Conservation (phyloP, 176 grass and related monocot species). For the Rhynchospora breviuscula region DNA sequence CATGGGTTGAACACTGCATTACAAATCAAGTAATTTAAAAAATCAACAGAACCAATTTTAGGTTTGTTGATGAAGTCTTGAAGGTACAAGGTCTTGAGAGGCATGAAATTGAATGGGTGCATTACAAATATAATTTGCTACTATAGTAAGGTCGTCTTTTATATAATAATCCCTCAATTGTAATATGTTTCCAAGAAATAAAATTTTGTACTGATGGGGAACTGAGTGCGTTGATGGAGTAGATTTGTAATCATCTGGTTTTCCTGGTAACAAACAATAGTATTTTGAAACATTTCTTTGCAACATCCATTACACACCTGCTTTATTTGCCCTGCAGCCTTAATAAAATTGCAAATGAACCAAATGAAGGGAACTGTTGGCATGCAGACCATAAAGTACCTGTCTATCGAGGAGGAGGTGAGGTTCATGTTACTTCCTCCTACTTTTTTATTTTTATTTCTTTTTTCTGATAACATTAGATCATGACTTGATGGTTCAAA, state of each 20-base stretch:
- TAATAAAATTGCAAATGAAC: conserved; percentile 61
- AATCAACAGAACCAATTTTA: not conserved
- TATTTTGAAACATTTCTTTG: conserved; percentile 20
- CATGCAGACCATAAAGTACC: conserved; percentile 89
- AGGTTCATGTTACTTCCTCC: conserved; percentile 5
- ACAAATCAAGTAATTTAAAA: not conserved
- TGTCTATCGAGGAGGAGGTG: conserved; percentile 94
- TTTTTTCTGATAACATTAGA: conserved; percentile 27
- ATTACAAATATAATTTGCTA: not conserved
- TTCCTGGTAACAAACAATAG: conserved; percentile 6
- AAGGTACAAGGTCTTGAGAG: not conserved
- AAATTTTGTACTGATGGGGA: not conserved
- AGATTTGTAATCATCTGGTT: not conserved
- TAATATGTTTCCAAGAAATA: not conserved
- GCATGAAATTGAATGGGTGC: not conserved
- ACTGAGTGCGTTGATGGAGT: no score
- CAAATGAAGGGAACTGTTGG: conserved; percentile 78
- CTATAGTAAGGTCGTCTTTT: not conserved
- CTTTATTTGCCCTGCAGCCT: conserved; percentile 32
- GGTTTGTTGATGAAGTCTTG: not conserved
- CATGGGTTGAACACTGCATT: not conserved
- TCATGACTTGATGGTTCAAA: conserved; percentile 2
- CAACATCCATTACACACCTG: not conserved
- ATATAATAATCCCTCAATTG: not conserved
- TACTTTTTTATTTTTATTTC: not conserved